Evolutionary conservation across 352 stramenopile genomes (phyloP).

Genomic region (Globisporangium ultimum): DNA sequence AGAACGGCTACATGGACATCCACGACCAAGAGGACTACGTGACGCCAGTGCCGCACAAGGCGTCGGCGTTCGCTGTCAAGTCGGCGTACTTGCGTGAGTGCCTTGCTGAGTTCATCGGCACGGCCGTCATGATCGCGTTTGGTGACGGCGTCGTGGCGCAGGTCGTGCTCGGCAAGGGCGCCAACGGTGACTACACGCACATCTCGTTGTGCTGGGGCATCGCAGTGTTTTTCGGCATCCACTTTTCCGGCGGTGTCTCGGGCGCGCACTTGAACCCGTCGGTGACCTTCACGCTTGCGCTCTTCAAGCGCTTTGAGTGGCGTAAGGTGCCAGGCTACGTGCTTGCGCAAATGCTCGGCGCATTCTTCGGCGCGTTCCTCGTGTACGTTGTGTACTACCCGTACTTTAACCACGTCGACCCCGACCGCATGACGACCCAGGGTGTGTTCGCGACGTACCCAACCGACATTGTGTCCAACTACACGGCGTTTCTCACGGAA

Average conservation of each 20-base stretch:
- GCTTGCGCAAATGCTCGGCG: constrained; percentile 36
- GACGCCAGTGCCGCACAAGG: background rate
- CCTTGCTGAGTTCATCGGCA: constrained; percentile 67
- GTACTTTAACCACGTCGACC: constrained; percentile 41
- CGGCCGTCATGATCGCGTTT: constrained; percentile 54
- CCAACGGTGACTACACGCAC: constrained; percentile 51
- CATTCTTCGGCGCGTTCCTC: constrained; percentile 38
- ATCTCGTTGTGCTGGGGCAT: constrained; percentile 61
- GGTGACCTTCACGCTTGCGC: constrained; percentile 45
- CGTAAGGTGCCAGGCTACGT: constrained; percentile 28
- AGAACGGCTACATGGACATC: constrained; percentile 2
- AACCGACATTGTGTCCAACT: constrained; percentile 30
- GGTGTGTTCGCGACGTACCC: constrained; percentile 56
- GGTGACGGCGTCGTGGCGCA: constrained; percentile 62
- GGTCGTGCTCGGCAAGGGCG: constrained; percentile 36
- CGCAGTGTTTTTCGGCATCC: constrained; percentile 58
- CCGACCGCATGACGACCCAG: constrained; percentile 31
- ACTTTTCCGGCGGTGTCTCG: constrained; percentile 41
- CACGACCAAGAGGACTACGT: background rate
- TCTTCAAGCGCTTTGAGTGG: constrained; percentile 48
- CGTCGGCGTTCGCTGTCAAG: constrained; percentile 14
- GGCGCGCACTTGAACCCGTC: constrained; percentile 59
- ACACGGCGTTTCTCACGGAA: constrained; percentile 58
- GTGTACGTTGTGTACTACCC: constrained; percentile 54
- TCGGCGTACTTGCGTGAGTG: constrained; percentile 40